Conservation (phyloP, 2,329 filamentous ascomycete species). For the Fusarium citri region DNA sequence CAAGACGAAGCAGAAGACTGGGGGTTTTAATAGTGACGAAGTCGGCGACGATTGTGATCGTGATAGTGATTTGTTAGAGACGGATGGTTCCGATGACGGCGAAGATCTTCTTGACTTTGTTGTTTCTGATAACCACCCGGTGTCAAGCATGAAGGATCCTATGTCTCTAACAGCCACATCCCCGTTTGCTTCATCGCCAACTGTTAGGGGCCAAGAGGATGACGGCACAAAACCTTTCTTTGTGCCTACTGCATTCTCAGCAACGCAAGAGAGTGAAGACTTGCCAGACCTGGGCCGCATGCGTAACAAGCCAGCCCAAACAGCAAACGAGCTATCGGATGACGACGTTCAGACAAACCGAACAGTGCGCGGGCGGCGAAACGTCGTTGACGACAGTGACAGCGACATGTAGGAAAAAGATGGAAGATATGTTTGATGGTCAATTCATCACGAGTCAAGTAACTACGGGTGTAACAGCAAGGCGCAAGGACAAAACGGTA, state of each 20-base stretch:
- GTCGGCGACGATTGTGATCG: slow-evolving; percentile 64
- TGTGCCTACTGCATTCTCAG: slow-evolving; percentile 53
- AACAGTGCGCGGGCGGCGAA: slow-evolving; percentile 44
- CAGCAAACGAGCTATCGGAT: slow-evolving; percentile 24
- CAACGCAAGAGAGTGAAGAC: slow-evolving; percentile 57
- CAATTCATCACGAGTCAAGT: slow-evolving; percentile 9
- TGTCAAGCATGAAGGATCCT: slow-evolving; percentile 53
- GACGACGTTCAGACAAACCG: slow-evolving; percentile 37
- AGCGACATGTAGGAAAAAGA: slow-evolving; percentile 34
- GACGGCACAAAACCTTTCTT: slow-evolving; percentile 50
- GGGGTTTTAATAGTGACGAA: slow-evolving; percentile 59
- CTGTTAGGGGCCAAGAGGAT: slow-evolving; percentile 23
- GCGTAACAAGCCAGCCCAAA: slow-evolving; percentile 23
- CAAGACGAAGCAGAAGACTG: slow-evolving; percentile 38
- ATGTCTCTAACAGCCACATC: slow-evolving; percentile 46
- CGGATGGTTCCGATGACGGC: slow-evolving; percentile 61
- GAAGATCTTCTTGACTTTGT: slow-evolving; percentile 68
- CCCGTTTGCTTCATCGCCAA: slow-evolving; percentile 34
- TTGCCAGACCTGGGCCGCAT: slow-evolving; percentile 52
- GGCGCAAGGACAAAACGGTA: slow-evolving; percentile 19
- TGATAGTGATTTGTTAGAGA: slow-evolving; percentile 60
- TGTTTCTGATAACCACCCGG: slow-evolving; percentile 60
- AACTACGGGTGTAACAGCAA: slow-evolving; percentile 3
- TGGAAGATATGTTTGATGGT: not conserved
- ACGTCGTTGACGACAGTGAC: slow-evolving; percentile 50